Conservation (phyloP, 768 basidiomycete species). For the Strobilomyces confusus region DNA sequence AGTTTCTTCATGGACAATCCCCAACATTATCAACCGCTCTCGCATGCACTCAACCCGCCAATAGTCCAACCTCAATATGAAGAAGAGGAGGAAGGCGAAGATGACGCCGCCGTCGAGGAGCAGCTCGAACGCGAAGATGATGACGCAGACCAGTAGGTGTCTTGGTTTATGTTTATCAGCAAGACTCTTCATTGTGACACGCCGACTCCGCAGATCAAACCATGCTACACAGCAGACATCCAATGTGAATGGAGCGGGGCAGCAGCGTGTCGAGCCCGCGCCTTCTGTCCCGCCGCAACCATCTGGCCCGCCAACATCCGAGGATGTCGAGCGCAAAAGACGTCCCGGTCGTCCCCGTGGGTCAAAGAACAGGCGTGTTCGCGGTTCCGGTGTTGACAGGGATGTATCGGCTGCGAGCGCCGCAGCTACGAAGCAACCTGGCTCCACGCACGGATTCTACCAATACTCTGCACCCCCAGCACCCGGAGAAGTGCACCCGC, state of each 20-base stretch:
- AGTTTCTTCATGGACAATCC: conserved; percentile 52
- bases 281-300: conserved; percentile 26
- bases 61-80: conserved; percentile 37
- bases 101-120: conserved; percentile 69
- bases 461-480: conserved; percentile 40
- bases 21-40: conserved; percentile 77
- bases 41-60: conserved; percentile 68
- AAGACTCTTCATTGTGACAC: conserved; percentile 4
- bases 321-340: conserved; percentile 51
- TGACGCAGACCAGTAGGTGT: conserved; percentile 33
- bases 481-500: conserved; percentile 49
- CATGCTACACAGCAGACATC: conserved; percentile 14
- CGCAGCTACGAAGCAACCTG: conserved; percentile 27
- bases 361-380: conserved; percentile 65
- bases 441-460: conserved; percentile 41
- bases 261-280: conserved; percentile 23
- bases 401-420: conserved; percentile 13
- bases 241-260: conserved; percentile 13
- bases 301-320: conserved; percentile 19
- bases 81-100: conserved; percentile 68
- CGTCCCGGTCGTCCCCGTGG: conserved; percentile 77
- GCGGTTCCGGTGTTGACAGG: conserved; percentile 30
- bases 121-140: conserved; percentile 53
- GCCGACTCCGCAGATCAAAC: conserved; percentile 20
- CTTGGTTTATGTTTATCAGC: conserved; percentile 5